Evolutionary conservation across 371 early-diverging fungal genomes (phyloP).

Genomic region (Batkoa obscura): DNA sequence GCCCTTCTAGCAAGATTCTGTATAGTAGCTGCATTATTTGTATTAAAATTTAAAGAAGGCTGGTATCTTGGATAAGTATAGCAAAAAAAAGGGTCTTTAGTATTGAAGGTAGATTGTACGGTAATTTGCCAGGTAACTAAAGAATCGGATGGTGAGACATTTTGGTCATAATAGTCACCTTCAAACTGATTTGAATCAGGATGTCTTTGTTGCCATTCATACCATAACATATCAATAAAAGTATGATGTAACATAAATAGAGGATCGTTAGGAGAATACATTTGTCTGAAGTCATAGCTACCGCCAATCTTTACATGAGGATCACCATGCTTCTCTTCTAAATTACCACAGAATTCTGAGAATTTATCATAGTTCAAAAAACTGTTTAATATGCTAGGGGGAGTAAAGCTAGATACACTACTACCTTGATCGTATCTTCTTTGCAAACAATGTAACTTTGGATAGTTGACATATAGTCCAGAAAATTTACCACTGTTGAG

Average conservation of each 20-base stretch:
- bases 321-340: background rate
- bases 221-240: background rate
- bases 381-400: background rate
- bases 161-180: too few relatives aligned
- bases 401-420: background rate
- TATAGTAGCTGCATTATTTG: too few relatives aligned
- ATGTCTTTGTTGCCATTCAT: conserved; percentile 15
- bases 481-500: background rate
- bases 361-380: background rate
- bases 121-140: background rate
- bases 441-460: background rate
- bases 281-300: background rate
- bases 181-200: too few relatives aligned
- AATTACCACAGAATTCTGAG: background rate
- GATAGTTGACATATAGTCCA: background rate
- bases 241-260: background rate
- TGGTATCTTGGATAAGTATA: background rate
- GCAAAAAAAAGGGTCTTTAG: background rate
- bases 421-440: background rate
- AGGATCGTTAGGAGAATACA: background rate
- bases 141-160: background rate
- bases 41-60: too few relatives aligned
- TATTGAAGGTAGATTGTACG: background rate
- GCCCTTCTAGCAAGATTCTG: too few relatives aligned
- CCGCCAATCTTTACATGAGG: conserved; percentile 6